Evolutionary conservation across 768 basidiomycete genomes (phyloP), one percentile per base, ranked within the genome.

Genomic region (Termitomyces sp.): DNA sequence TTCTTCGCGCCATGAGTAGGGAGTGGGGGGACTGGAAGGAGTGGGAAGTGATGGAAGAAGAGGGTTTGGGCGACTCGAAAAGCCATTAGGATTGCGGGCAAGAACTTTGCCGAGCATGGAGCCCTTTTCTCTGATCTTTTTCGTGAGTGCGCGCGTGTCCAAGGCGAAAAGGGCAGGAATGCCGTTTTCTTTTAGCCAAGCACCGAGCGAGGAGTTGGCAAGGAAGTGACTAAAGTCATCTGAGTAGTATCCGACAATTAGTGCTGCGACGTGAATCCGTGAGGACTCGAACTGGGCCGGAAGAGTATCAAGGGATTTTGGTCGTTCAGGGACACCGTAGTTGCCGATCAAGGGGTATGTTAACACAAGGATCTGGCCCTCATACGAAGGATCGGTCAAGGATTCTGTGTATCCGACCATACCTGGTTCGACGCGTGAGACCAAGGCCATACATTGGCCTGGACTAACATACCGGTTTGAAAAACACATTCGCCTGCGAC

Each of bases 351-450:
- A 80, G 14, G 97, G 97, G 75, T 98, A 98, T 2, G 97, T 98
- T 64, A 98, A 81, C 62, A 99, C 86, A 58, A 99, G 88, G 68
- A 99, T 98, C 73, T 98, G 97, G 36, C 94, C 94, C 71, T 96
- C 88, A 73, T 99, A 99, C 2, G 96, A 98, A 20, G 97, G 97
- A 71, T 98, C 97, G 46, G 97, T 99, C 64, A 98, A 77, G 20
- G 96, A 98, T 68, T 98, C 97, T 38, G 93, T 94, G 73, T 99
- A 99, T 32, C 97, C 97, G 56, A 98, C 94, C 96, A 99, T 98
- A 56, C 97, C 97, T 99, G 67, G 55, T 54, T 54, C 38, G 35
- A 44, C 35, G 46, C 50, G 55, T 59, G 54, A 60, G 52, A 54
- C 26, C 56, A 58, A 58, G 44, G 52, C 54, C 48, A 16, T 10